A percentile compares a stretch with the other conserved stretches of the same genome.
Evolutionary conservation across 225 moss, liverwort and hornwort genomes (phyloP).

Genomic region (Pseudisothecium myosuroides): DNA sequence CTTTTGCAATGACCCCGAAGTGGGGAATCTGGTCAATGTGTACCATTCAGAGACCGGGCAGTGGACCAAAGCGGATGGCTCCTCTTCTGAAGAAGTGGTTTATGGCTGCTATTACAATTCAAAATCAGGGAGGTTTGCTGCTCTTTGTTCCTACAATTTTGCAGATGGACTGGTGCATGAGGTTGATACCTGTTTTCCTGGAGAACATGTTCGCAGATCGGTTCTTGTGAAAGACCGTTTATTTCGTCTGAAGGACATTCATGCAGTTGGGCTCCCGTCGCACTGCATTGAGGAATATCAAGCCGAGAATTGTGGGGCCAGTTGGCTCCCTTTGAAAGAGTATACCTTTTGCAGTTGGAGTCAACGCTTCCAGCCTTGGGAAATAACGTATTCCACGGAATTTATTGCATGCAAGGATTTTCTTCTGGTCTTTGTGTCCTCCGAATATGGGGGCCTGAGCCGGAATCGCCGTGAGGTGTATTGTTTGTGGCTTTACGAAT

Average conservation of each 20-base stretch:
- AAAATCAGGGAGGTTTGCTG: rapidly evolving
- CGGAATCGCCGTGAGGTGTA: not conserved
- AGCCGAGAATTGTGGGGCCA: not conserved
- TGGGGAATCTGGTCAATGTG: not conserved
- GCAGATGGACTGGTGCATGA: not conserved
- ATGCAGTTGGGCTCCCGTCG: not conserved
- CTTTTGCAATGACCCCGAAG: not conserved
- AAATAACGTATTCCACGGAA: rapidly evolving
- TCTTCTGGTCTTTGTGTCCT: not conserved
- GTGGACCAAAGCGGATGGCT: not conserved
- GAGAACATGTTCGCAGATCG: rapidly evolving
- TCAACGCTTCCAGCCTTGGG: not conserved
- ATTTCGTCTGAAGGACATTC: not conserved
- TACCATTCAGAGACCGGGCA: not conserved
- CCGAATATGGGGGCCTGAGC: rapidly evolving
- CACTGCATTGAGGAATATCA: not conserved
- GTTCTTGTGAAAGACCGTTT: not conserved
- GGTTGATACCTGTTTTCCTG: rapidly evolving
- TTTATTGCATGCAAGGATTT: not conserved
- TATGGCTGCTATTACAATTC: not conserved
- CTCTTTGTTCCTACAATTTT: not conserved
- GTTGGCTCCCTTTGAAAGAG: not conserved
- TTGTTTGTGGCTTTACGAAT: not conserved
- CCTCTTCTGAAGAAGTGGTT: not conserved
- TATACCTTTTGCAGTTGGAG: not conserved